These are phyloP conservation scores for Austroboletus eburneus DNA, from an alignment of 768 basidiomycete species.

Conservation along the genomic window DNA sequence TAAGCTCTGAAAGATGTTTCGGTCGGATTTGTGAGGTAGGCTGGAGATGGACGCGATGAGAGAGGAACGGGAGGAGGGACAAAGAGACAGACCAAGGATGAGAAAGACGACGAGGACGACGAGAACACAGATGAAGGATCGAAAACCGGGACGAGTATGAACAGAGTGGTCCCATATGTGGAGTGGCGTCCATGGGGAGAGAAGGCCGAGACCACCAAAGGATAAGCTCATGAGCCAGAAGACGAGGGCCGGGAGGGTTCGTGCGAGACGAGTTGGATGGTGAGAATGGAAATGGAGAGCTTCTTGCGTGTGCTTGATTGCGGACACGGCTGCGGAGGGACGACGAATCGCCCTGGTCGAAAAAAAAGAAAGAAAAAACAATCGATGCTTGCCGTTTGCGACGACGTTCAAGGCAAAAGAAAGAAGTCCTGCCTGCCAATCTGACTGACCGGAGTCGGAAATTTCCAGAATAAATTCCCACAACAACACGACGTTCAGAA, in stretches of 20 bases:
- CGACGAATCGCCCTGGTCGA: slow-evolving; percentile 6
- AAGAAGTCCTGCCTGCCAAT: too few relatives aligned
- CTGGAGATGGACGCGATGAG: slow-evolving; percentile 39
- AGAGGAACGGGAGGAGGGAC: neutral
- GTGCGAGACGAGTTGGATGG: slow-evolving; percentile 29
- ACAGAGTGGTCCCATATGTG: slow-evolving; percentile 47
- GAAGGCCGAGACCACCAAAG: slow-evolving; percentile 55
- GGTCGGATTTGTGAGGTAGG: slow-evolving; percentile 91
- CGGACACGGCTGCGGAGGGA: slow-evolving; percentile 42
- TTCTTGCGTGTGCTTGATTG: slow-evolving; percentile 26
- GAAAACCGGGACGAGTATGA: slow-evolving; percentile 57
- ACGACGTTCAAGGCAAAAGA: slow-evolving; percentile 17
- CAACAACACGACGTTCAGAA: too few relatives aligned
- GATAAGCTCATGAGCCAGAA: slow-evolving; percentile 63
- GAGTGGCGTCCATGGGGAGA: slow-evolving; percentile 55
- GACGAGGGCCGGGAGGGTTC: slow-evolving; percentile 43
- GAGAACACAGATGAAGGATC: slow-evolving; percentile 65
- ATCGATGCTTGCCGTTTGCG: slow-evolving; percentile 11
- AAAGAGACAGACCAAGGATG: slow-evolving; percentile 58
- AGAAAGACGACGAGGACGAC: slow-evolving; percentile 65
- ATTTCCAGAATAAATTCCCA: slow-evolving; percentile 16
- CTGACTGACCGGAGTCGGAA: slow-evolving; percentile 27
- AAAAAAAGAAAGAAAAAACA: too few relatives aligned
- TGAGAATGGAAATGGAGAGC: slow-evolving; percentile 29
- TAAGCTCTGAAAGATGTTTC: slow-evolving; percentile 92